A percentile compares a stretch with the other conserved stretches of the same genome.
phyloP scores from a whole-genome alignment of 306 rosid species.

The Glycine tomentella region DNA sequence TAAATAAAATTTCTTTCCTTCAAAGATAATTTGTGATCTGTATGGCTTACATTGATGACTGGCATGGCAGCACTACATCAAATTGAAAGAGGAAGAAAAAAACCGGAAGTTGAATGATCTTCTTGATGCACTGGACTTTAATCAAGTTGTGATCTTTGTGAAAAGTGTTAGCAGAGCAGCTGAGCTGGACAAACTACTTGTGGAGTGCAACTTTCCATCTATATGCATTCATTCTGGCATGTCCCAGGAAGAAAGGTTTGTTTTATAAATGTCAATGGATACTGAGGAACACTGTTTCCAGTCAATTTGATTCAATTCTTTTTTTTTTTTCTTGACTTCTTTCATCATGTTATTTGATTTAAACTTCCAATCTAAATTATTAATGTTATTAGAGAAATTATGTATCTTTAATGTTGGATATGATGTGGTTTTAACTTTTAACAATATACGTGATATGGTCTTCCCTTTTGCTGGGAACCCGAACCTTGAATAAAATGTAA shows the following conservation, averaged over 20 bases:
- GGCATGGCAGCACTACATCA: slow-evolving; percentile 94
- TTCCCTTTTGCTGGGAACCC: neutral
- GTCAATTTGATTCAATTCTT: neutral
- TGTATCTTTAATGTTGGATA: neutral
- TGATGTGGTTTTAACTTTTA: neutral
- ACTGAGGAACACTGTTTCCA: neutral
- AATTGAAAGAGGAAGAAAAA: slow-evolving; percentile 92
- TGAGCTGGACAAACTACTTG: slow-evolving; percentile 92
- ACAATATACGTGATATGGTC: too few relatives aligned
- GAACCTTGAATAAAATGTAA: neutral
- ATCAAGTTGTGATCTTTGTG: slow-evolving; percentile 96
- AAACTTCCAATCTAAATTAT: neutral
- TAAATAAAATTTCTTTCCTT: neutral
- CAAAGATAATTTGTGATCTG: slow-evolving; percentile 6
- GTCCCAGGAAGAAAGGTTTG: slow-evolving; percentile 98
- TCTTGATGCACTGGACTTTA: slow-evolving; percentile 96
- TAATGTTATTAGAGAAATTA: neutral
- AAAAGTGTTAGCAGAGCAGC: slow-evolving; percentile 98
- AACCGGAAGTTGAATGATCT: slow-evolving; percentile 97
- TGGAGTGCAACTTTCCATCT: slow-evolving; percentile 98
- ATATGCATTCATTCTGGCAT: slow-evolving; percentile 99
- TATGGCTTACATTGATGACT: slow-evolving; percentile 43
- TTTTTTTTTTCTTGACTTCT: neutral
- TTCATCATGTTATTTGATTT: neutral
- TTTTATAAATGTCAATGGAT: neutral